Percentiles rank a stretch among this genome's conserved stretches.
Evolutionary conservation across 331 rosid genomes (phyloP).

Genomic region (Acacia concinna): DNA sequence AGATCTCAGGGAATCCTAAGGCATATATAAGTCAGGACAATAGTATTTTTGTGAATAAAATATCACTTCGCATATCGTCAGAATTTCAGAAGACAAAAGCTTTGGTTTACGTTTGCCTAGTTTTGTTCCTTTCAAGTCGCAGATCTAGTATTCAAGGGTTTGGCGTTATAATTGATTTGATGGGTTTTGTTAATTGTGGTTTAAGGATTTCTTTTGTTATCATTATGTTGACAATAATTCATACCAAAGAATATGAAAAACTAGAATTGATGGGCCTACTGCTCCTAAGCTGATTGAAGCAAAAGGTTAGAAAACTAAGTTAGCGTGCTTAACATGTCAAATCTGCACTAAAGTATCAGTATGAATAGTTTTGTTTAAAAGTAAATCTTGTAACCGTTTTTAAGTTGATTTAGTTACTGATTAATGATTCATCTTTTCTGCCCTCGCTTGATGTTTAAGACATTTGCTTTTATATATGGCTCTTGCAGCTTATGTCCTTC

Average conservation of each 20-base stretch:
- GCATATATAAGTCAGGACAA: background rate
- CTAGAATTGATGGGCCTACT: constrained; percentile 20
- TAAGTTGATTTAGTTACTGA: constrained; percentile 6
- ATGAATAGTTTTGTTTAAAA: background rate
- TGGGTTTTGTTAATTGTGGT: constrained; percentile 12
- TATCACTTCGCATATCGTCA: background rate
- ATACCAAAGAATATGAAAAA: background rate
- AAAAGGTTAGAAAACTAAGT: constrained; percentile 9
- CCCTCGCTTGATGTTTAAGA: constrained; percentile 6
- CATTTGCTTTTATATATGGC: constrained; percentile 8
- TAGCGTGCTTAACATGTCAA: background rate
- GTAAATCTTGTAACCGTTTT: background rate
- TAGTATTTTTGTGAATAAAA: background rate
- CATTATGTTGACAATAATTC: constrained; percentile 12
- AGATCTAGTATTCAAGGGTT: background rate
- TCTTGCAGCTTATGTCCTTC: background rate
- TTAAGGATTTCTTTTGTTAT: constrained; percentile 15
- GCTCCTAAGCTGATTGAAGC: constrained; percentile 14
- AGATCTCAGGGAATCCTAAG: constrained; percentile 58
- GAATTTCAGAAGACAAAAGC: background rate
- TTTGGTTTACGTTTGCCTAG: constrained; percentile 21
- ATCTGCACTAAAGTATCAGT: constrained; percentile 16
- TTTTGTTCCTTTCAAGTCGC: background rate
- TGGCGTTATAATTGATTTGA: constrained; percentile 4
- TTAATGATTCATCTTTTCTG: constrained; percentile 8